Base-by-base conservation (phyloP, 331 rosid species). In the Arachis monticola region DNA sequence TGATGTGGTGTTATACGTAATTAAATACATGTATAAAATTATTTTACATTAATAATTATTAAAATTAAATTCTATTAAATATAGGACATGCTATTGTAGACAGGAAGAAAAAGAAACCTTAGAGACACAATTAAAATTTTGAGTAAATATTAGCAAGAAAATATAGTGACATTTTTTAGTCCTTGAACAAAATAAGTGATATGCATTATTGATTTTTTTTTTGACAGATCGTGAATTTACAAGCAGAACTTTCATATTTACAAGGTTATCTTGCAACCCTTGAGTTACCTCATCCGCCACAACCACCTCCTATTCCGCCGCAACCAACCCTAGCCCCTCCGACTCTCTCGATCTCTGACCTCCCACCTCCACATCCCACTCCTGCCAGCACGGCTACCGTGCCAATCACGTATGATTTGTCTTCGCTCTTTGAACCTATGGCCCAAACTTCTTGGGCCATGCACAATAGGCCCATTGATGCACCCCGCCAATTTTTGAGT, bases 171-270 rank as follows among this genome's bases (percentile, higher is more conserved):
- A 27, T 27, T 27, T 27, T 27, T 27, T 27, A 27, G 30, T 27
- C 30, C 1, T 1, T 27, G 30, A 27, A 27, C 30, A 27, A 27
- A 27, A 27, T 27, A 27, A 27, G 30, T 27, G 30, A 27, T 27
- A 27, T 27, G 30, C 30, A 3, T 5, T 45, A 5, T 45, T 45
- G 48, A 8, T 84, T 11, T 45, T 71, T 79, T 48, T 12, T 75
- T 53, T 53, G 2, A 60, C 67, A 91, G 97, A 91, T 94, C 68
- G 89, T 87, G 77, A 91, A 57, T 82, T 85, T 94, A 60, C 99
- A 94, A 87, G 91, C 96, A 17, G 97, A 94, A 68, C 91, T 94
- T 27, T 87, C 99, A 1, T 91, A 87, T 80, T 71, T 94, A 59
- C 97, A 94, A 87, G 87, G 88, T 13, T 97, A 94, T 70, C 83